A percentile compares a stretch with the other conserved stretches of the same genome.
Evolutionary conservation across 257 asterid genomes (phyloP).

Genomic region (Ocimum tenuiflorum): DNA sequence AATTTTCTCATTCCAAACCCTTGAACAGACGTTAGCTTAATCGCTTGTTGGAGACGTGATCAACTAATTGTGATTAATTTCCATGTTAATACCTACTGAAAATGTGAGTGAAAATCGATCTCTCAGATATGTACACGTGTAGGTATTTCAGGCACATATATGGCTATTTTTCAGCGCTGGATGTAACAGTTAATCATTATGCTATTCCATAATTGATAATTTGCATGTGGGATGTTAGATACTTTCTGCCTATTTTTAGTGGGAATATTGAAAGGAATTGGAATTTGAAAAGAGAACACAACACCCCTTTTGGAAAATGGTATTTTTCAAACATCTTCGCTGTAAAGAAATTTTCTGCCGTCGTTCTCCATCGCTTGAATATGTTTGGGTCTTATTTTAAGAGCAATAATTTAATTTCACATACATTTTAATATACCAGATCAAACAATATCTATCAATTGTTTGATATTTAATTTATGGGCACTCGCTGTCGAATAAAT

Average conservation of each 20-base stretch:
- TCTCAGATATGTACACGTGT: slow-evolving; percentile 12
- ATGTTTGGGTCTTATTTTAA: too few relatives aligned
- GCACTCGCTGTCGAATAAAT: too few relatives aligned
- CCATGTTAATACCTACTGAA: too few relatives aligned
- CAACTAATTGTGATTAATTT: background rate
- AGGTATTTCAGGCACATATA: background rate
- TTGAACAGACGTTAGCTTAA: too few relatives aligned
- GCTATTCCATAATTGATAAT: slow-evolving; percentile 17
- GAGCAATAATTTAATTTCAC: too few relatives aligned
- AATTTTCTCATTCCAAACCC: too few relatives aligned
- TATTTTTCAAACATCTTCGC: slow-evolving; percentile 10
- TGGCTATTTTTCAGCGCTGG: slow-evolving; percentile 9
- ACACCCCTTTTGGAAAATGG: slow-evolving; percentile 25
- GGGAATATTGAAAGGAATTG: slow-evolving; percentile 30
- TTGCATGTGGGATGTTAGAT: slow-evolving; percentile 38
- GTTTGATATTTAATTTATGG: too few relatives aligned
- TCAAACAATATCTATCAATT: too few relatives aligned
- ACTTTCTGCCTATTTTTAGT: slow-evolving; percentile 26
- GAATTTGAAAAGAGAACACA: slow-evolving; percentile 22
- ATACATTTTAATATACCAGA: too few relatives aligned
- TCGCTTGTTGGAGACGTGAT: slow-evolving; percentile 26
- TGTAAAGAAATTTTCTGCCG: slow-evolving; percentile 24
- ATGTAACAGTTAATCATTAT: slow-evolving; percentile 22
- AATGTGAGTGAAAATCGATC: too few relatives aligned
- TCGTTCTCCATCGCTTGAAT: too few relatives aligned